Percentiles rank a stretch among this genome's conserved stretches.
These are phyloP conservation scores for Pseudocohnilembus persalinus DNA, from an alignment of 169 alveolate species.

Conservation along the genomic window DNA sequence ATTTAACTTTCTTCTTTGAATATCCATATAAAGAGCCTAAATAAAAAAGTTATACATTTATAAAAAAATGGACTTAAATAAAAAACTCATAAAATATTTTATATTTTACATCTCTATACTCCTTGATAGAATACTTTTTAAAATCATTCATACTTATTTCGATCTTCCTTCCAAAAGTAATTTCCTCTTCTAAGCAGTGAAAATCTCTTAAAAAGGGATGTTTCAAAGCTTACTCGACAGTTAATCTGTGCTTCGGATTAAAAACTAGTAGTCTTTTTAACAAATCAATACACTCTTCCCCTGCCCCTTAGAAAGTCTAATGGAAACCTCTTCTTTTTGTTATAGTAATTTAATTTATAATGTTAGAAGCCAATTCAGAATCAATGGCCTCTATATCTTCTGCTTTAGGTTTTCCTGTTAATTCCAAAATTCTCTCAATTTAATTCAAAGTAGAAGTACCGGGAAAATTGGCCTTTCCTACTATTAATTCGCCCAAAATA, in stretches of 20 bases:
- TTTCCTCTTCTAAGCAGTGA: conserved; percentile 50
- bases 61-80: too few species aligned
- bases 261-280: conserved; percentile 33
- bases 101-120: neutral
- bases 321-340: conserved; percentile 31
- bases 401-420: conserved; percentile 67
- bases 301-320: conserved; percentile 36
- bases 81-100: too few species aligned
- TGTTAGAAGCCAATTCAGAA: conserved; percentile 32
- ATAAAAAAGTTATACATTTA: too few species aligned
- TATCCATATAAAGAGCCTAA: neutral
- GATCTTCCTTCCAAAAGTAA: conserved; percentile 76
- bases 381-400: conserved; percentile 51
- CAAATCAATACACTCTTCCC: conserved; percentile 39
- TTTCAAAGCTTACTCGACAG: conserved; percentile 40
- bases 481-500: conserved; percentile 57
- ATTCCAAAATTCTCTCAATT: conserved; percentile 61
- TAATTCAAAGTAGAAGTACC: conserved; percentile 70
- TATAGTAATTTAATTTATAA: conserved; percentile 28
- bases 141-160: conserved; percentile 83
- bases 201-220: conserved; percentile 31
- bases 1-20: neutral
- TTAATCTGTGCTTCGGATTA: conserved; percentile 49
- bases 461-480: conserved; percentile 62
- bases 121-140: neutral